Evolutionary conservation across 345 rosid genomes (phyloP), one percentile per base, ranked within the genome.

Genomic region (Leavenworthia alabamica): DNA sequence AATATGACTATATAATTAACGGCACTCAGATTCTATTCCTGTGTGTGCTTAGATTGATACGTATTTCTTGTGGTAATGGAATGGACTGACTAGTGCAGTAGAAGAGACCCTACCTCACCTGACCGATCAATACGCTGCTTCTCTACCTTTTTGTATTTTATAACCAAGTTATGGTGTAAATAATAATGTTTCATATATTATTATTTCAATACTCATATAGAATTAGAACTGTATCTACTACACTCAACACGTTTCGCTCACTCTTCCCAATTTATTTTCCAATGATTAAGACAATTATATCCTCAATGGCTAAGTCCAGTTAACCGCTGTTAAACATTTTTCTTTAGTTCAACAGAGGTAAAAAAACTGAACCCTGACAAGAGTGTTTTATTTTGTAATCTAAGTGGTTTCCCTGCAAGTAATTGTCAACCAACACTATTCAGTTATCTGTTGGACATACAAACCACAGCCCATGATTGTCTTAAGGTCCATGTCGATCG

Each of bases 11-110:
- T 33, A 36, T 61, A 61, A 28, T 6, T 62, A 43, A 51, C 20
- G 7, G 20, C 17, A 32, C 40, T 51, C 66, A 32, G 71, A 27
- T 35, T 55, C 29, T 35, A 28, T 29, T 29, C 40, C 50, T 36
- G 19, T 51, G 73, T 61, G 73, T 61, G 32, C 28, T 37, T 57
- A 36, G 43, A 7, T 50, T 50, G 46, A 49, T 67, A 67, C 27
- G 17, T n/a, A n/a, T 71, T 62, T 71, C 75, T 71, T 64, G 70
- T 71, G 70, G 70, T 64, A 62, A 62, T 71, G 56, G 70, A 57
- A n/a, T n/a, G 56, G 70, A 57, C 70, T 71, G 75, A 71, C 75
- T 71, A 60, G 70, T 47, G 55, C 70, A 71, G 65, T 45, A 47
- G 29, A 71, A 56, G 29, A 14, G 50, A 66, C 65, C 65, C 70